Evolutionary conservation across 169 alveolate genomes (phyloP).

Genomic region (Plasmodium vinckei): DNA sequence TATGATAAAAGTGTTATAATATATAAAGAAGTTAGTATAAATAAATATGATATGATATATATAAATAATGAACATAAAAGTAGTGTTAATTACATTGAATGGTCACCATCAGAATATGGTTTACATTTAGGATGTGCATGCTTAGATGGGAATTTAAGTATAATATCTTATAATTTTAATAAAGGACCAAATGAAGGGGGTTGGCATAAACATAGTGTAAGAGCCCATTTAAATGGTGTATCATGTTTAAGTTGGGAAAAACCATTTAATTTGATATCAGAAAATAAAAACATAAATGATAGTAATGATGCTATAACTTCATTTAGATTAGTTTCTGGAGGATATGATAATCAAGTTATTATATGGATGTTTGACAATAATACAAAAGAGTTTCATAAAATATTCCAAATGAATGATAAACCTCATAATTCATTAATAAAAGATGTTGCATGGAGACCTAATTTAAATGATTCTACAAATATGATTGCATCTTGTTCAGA

Average conservation of each 20-base stretch:
- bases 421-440: constrained; percentile 89
- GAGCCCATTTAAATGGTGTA: constrained; percentile 88
- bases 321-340: constrained; percentile 89
- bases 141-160: constrained; percentile 83
- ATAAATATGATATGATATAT: constrained; percentile 83
- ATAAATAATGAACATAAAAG: constrained; percentile 82
- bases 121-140: constrained; percentile 86
- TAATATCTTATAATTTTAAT: constrained; percentile 70
- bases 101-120: constrained; percentile 91
- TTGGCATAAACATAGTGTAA: constrained; percentile 83
- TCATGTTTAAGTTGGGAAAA: constrained; percentile 89
- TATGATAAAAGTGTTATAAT: constrained; percentile 89
- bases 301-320: constrained; percentile 36
- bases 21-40: constrained; percentile 85
- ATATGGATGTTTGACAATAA: constrained; percentile 87
- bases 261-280: constrained; percentile 69
- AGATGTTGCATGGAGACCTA: constrained; percentile 92
- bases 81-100: constrained; percentile 85
- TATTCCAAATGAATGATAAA: constrained; percentile 74
- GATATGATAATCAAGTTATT: constrained; percentile 88
- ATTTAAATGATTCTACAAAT: constrained; percentile 79
- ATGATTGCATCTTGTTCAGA: constrained; percentile 87
- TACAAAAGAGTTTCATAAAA: constrained; percentile 77
- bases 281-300: constrained; percentile 63
- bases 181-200: constrained; percentile 73